Base-by-base conservation (phyloP, 495 filamentous ascomycete genomes). In the Aspergillus asperescens region DNA sequence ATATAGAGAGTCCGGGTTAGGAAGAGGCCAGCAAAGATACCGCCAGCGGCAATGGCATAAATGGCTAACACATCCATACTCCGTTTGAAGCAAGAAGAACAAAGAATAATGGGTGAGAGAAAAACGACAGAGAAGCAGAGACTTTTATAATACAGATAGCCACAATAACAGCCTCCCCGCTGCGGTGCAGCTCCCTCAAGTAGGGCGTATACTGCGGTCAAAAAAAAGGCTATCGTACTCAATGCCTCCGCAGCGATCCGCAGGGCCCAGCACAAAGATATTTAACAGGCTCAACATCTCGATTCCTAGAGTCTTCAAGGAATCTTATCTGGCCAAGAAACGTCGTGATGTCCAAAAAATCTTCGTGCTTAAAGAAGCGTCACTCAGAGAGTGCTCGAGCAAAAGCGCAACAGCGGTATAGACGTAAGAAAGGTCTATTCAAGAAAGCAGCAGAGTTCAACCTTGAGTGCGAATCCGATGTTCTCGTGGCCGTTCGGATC, bases 391-490 rank as follows among this genome's bases (percentile, higher is more conserved):
- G 45, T 47, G 23, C 45, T 34, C 37, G 46, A 42, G 56, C 56
- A 47, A 55, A 59, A 31, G n/a, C 50, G 32, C 51, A 54, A 44
- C 56, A 59, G 25, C 46, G 46, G 1, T 28, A 51, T 18, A 47
- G 46, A 43, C 51, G 24, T 47, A 59, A 55, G 34, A 59, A 23
- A 9, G 23, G 51, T 1, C 56, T 59, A 16, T 59, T 59, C 37
- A 59, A 55, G 20, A 59, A 59, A 37, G 56, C 56, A 13, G 51
- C 56, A 47, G 51, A 55, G 46, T 55, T 47, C 31, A 47, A 38
- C 41, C 50, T 51, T 32, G 41, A 59, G 43, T 59, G 51, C 35
- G 51, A 59, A 35, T 46, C 56, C 23, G 51, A 59, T 25, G 34
- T 54, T 6, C 25, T 59, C 22, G 8, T 59, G 15, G 51, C 51